Percentiles rank a stretch among this genome's conserved stretches.
Conservation (phyloP, 2,329 filamentous ascomycete genomes). For the Ophiobolus disseminans region DNA sequence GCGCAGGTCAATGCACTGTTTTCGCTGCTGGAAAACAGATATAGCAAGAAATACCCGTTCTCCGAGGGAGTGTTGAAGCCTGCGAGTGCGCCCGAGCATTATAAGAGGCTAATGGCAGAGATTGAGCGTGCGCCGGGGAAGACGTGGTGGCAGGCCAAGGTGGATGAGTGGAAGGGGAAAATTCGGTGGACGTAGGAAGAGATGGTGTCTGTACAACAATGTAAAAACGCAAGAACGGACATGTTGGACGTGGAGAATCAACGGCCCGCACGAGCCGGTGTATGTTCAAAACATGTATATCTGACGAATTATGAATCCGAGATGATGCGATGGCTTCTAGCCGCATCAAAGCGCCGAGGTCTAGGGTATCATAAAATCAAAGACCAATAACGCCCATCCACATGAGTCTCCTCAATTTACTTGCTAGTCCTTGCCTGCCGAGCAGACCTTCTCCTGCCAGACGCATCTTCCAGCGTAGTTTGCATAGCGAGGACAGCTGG, state of each 20-base stretch:
- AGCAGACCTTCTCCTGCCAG: too few relatives aligned
- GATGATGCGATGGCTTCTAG: too few relatives aligned
- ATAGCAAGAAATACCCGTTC: conserved; percentile 52
- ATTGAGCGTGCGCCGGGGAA: conserved; percentile 45
- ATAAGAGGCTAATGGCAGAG: conserved; percentile 45
- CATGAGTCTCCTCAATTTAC: too few relatives aligned
- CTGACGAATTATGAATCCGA: too few relatives aligned
- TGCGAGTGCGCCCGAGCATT: conserved; percentile 44
- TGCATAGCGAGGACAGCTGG: background rate
- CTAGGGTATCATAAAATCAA: background rate
- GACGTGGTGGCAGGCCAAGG: conserved; percentile 43
- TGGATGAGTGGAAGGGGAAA: conserved; percentile 49
- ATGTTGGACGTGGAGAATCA: too few relatives aligned
- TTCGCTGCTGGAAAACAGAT: conserved; percentile 66
- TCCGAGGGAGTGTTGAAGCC: conserved; percentile 40
- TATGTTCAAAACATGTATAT: too few relatives aligned
- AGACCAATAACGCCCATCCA: background rate
- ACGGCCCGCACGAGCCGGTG: too few relatives aligned
- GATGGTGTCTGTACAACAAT: too few relatives aligned
- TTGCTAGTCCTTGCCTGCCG: too few relatives aligned
- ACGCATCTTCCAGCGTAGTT: background rate
- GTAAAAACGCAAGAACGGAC: too few relatives aligned
- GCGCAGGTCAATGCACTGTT: conserved; percentile 65
- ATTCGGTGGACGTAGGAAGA: conserved; percentile 42
- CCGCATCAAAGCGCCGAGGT: background rate